Percentiles rank a stretch among this genome's conserved stretches.
Conservation (phyloP, 768 basidiomycete species). For the Mycena chlorophos region DNA sequence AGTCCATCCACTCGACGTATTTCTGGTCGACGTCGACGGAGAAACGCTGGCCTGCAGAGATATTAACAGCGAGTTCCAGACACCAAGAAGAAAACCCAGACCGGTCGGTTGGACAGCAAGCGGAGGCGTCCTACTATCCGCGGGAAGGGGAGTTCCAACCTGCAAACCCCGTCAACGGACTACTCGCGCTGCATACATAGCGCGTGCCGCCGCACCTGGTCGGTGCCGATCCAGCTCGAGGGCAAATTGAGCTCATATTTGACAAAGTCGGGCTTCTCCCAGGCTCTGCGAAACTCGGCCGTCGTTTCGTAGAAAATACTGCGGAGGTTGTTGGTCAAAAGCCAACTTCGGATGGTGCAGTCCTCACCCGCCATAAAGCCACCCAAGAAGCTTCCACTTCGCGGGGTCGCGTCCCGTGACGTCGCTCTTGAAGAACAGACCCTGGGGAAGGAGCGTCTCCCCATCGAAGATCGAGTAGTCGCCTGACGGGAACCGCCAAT, state of each 20-base stretch:
- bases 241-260: conserved; percentile 21
- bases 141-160: conserved; percentile 7
- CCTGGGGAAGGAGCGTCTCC: conserved; percentile 26
- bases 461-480: conserved; percentile 19
- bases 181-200: neutral
- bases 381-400: conserved; percentile 23
- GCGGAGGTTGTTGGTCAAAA: neutral
- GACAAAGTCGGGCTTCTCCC: conserved; percentile 21
- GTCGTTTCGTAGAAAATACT: conserved; percentile 25
- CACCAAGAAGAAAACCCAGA: neutral
- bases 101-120: conserved; percentile 23
- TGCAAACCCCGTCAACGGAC: neutral
- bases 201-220: conserved; percentile 14
- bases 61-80: neutral
- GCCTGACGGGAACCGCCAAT: conserved; percentile 23
- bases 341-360: neutral
- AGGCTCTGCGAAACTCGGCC: conserved; percentile 21
- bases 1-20: conserved; percentile 29
- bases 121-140: conserved; percentile 17
- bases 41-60: conserved; percentile 16
- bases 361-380: conserved; percentile 24
- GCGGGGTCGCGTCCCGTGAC: conserved; percentile 24
- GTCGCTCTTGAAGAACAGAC: conserved; percentile 26
- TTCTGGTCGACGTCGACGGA: conserved; percentile 17
- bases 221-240: conserved; percentile 22